Evolutionary conservation across 2,329 filamentous ascomycete genomes (phyloP).

Genomic region (Didymella glomerata): DNA sequence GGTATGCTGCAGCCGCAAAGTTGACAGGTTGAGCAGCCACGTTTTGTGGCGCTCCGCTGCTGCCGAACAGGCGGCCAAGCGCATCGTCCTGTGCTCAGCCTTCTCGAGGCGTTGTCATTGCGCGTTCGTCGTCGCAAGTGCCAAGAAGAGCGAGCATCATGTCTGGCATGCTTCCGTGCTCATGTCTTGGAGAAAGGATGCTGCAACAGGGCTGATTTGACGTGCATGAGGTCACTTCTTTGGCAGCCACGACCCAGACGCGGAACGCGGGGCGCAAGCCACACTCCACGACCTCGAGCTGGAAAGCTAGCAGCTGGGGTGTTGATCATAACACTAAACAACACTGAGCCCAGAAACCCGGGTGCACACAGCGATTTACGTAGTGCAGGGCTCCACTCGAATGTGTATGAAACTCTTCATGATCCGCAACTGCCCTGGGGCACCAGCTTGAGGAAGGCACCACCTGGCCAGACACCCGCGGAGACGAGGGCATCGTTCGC

Average conservation of each 20-base stretch:
- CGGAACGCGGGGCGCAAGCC: constrained; percentile 23
- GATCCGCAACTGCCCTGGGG: constrained; percentile 24
- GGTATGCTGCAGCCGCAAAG: constrained; percentile 26
- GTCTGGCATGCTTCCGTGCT: constrained; percentile 10
- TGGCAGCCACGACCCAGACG: constrained; percentile 15
- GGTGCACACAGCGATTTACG: background rate
- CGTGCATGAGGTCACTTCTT: constrained; percentile 20
- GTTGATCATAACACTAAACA: constrained; percentile 7
- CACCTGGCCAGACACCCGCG: constrained; percentile 24
- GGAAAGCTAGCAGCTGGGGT: constrained; percentile 7
- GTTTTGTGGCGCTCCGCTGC: constrained; percentile 37
- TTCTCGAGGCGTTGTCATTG: constrained; percentile 41
- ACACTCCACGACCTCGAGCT: constrained; percentile 15
- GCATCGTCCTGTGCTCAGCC: constrained; percentile 44
- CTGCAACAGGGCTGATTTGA: constrained; percentile 8
- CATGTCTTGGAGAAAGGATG: constrained; percentile 10
- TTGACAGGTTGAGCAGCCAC: constrained; percentile 40
- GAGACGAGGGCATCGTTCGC: constrained; percentile 20
- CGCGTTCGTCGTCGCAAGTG: constrained; percentile 40
- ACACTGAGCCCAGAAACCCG: background rate
- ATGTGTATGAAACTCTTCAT: constrained; percentile 17
- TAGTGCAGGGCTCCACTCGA: background rate
- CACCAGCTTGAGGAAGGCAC: constrained; percentile 26
- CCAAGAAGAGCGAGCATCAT: constrained; percentile 16
- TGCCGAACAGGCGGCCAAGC: constrained; percentile 37